A percentile compares a stretch with the other conserved stretches of the same genome.
These are phyloP conservation scores for Ceratopteris richardii DNA, from an alignment of 75 land plant species.

Conservation along the genomic window DNA sequence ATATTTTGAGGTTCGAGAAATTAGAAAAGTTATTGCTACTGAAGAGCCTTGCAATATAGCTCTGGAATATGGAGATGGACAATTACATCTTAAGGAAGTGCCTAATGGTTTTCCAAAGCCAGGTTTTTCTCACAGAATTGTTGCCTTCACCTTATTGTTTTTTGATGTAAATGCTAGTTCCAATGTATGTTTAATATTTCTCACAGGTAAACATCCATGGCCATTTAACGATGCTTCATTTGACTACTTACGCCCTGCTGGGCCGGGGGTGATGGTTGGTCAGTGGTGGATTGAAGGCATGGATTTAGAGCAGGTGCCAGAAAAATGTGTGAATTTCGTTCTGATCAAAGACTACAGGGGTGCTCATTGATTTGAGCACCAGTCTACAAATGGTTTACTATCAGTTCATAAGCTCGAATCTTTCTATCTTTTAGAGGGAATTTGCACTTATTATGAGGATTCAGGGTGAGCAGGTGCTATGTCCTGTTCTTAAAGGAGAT, in stretches of 20 bases:
- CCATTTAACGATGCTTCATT: conserved; percentile 60
- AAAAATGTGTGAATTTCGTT: conserved; percentile 54
- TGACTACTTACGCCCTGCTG: conserved; percentile 65
- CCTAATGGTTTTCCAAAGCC: conserved; percentile 70
- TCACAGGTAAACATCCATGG: conserved; percentile 57
- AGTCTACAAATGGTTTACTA: no score
- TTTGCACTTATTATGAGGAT: no score
- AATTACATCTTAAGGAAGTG: conserved; percentile 29
- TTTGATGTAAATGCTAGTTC: no score
- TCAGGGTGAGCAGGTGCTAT: no score
- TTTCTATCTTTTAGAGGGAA: no score
- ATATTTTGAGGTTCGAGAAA: conserved; percentile 49
- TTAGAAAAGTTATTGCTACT: conserved; percentile 50
- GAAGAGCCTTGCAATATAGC: conserved; percentile 74
- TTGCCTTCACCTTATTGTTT: no score
- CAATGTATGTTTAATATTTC: no score
- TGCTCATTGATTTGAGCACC: no score
- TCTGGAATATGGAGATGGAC: conserved; percentile 70
- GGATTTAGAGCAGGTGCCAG: conserved; percentile 48
- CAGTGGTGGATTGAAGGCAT: conserved; percentile 75
- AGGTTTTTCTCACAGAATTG: conserved; percentile 27
- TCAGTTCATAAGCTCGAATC: no score
- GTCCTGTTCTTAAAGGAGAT: no score
- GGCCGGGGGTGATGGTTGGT: conserved; percentile 72
- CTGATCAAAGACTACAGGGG: conserved; percentile 58